Evolutionary conservation across 2,329 filamentous ascomycete genomes (phyloP).

Genomic region (Trichophyton mentagrophytes): DNA sequence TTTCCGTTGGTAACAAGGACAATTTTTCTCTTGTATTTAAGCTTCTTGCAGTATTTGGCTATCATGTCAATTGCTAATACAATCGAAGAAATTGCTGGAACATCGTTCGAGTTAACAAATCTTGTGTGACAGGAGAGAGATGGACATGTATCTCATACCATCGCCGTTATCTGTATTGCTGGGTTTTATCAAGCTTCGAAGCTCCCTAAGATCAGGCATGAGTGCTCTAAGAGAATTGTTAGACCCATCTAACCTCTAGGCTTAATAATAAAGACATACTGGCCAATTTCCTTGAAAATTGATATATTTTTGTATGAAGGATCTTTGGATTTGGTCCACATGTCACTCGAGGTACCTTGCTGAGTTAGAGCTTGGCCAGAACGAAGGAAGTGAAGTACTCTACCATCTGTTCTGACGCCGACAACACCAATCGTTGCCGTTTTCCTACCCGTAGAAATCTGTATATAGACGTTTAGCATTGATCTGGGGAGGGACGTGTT

Average conservation of each 20-base stretch:
- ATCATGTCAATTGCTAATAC: slow-evolving; percentile 84
- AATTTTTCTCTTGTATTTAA: slow-evolving; percentile 70
- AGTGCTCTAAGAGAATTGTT: slow-evolving; percentile 34
- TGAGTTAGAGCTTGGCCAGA: slow-evolving; percentile 4
- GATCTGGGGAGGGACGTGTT: neutral
- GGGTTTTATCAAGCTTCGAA: slow-evolving; percentile 52
- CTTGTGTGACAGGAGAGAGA: neutral
- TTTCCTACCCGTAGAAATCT: slow-evolving; percentile 57
- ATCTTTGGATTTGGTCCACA: slow-evolving; percentile 41
- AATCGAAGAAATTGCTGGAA: slow-evolving; percentile 60
- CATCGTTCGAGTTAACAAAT: slow-evolving; percentile 12
- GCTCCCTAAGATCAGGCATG: slow-evolving; percentile 55
- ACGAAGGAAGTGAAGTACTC: slow-evolving; percentile 8
- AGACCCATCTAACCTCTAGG: slow-evolving; percentile 8
- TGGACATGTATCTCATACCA: slow-evolving; percentile 32
- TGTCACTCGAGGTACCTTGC: slow-evolving; percentile 51
- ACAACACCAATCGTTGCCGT: slow-evolving; percentile 66
- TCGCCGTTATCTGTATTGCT: slow-evolving; percentile 62
- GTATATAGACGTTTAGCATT: neutral
- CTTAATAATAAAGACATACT: slow-evolving; percentile 42
- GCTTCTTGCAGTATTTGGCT: slow-evolving; percentile 59
- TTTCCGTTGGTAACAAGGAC: slow-evolving; percentile 74
- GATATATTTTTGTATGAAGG: slow-evolving; percentile 71
- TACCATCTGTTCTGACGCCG: slow-evolving; percentile 63
- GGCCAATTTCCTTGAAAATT: slow-evolving; percentile 51